phyloP scores from a whole-genome alignment of 108 stramenopile species.

The Parmales sp. region DNA sequence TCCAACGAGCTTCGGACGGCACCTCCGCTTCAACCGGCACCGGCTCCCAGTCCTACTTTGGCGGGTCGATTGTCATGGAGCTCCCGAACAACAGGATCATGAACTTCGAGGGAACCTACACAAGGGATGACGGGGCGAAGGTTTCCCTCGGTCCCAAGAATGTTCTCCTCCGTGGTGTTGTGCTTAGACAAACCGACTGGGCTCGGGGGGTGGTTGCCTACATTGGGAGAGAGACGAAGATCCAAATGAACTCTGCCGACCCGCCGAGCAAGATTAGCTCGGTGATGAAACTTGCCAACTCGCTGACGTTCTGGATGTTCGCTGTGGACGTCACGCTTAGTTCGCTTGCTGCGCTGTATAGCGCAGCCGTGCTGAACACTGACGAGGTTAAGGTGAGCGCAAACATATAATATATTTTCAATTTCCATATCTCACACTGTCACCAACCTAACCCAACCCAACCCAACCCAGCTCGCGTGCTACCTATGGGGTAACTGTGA shows the following conservation, averaged over 20 bases:
- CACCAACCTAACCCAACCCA: too few species aligned
- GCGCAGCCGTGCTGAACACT: neutral
- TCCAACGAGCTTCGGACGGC: too few species aligned
- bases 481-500: slow-evolving; percentile 12
- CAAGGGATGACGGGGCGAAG: slow-evolving; percentile 38
- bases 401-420: too few species aligned
- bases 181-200: slow-evolving; percentile 9
- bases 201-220: slow-evolving; percentile 2
- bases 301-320: neutral
- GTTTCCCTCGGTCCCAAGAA: slow-evolving; percentile 36
- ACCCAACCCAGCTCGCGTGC: too few species aligned
- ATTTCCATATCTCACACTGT: too few species aligned
- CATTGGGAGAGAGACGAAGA: slow-evolving; percentile 7
- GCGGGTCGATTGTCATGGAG: neutral
- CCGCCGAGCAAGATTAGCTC: neutral
- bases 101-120: slow-evolving; percentile 31
- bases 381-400: neutral
- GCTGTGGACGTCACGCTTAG: neutral
- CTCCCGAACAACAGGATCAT: slow-evolving; percentile 1
- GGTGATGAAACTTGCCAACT: neutral
- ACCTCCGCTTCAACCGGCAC: too few species aligned
- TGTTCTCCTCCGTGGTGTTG: slow-evolving; percentile 14
- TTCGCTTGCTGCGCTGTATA: neutral
- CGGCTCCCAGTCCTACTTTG: neutral
- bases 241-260: slow-evolving; percentile 7